Evolutionary conservation across 2,329 filamentous ascomycete genomes (phyloP).

Genomic region (Cyphellophora attinorum): DNA sequence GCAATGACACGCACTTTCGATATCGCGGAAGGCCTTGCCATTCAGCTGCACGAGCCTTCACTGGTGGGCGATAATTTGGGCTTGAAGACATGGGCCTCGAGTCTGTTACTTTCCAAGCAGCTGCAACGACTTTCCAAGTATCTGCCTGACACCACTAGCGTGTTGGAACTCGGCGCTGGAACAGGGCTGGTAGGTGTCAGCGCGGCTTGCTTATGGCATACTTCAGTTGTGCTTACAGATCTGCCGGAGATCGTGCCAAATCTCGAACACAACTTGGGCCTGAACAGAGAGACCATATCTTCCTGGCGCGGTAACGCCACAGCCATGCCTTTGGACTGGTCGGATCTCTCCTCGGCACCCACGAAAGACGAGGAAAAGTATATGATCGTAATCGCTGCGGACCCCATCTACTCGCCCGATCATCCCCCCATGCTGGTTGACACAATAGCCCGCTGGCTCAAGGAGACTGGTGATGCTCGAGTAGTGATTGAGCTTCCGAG

Average conservation of each 20-base stretch:
- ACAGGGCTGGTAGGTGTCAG: constrained; percentile 86
- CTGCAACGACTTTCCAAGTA: constrained; percentile 35
- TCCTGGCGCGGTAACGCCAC: constrained; percentile 41
- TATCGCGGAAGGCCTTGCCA: constrained; percentile 46
- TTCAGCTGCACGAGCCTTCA: constrained; percentile 75
- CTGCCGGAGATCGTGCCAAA: constrained; percentile 77
- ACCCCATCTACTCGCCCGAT: constrained; percentile 75
- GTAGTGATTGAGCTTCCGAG: constrained; percentile 74
- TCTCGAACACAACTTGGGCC: constrained; percentile 59
- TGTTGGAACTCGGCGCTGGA: constrained; percentile 77
- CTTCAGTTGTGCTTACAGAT: constrained; percentile 67
- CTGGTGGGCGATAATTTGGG: constrained; percentile 82
- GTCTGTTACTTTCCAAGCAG: constrained; percentile 70
- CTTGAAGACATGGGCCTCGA: constrained; percentile 91
- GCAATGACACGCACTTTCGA: constrained; percentile 52
- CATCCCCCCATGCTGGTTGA: constrained; percentile 67
- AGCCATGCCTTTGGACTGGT: constrained; percentile 63
- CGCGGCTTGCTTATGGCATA: constrained; percentile 60
- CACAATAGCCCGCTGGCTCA: constrained; percentile 61
- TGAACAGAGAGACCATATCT: constrained; percentile 51
- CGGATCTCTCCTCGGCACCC: constrained; percentile 22
- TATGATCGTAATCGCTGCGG: constrained; percentile 70
- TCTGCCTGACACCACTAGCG: constrained; percentile 20
- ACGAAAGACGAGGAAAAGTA: constrained; percentile 27
- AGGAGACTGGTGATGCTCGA: constrained; percentile 45